Evolutionary conservation across 1,139 yeast species (phyloP).

Genomic region (Geotrichum macrosporum): DNA sequence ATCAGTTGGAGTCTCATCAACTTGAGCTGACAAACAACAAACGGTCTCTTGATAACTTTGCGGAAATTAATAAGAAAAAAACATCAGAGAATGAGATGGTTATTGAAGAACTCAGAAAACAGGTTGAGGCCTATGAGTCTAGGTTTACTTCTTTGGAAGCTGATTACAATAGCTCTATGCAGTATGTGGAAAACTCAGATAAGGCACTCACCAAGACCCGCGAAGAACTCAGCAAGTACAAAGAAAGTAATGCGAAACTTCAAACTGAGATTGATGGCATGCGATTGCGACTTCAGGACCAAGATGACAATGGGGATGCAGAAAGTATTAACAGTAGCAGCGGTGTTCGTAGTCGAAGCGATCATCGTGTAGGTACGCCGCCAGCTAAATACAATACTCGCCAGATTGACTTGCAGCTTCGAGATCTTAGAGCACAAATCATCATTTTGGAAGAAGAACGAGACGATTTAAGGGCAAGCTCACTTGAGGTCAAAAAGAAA

Average conservation of each 20-base stretch:
- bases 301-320: constrained; percentile 14
- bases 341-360: constrained; percentile 18
- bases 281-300: constrained; percentile 19
- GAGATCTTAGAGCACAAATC: constrained; percentile 80
- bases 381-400: constrained; percentile 55
- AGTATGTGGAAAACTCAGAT: constrained; percentile 68
- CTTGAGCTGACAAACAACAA: constrained; percentile 6
- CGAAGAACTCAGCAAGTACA: constrained; percentile 61
- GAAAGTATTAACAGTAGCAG: constrained; percentile 16
- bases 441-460: constrained; percentile 78
- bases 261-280: constrained; percentile 58
- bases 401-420: constrained; percentile 69
- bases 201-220: constrained; percentile 71
- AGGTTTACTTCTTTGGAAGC: constrained; percentile 40
- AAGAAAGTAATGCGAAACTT: constrained; percentile 52
- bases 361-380: constrained; percentile 23
- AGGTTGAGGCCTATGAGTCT: constrained; percentile 13
- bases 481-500: constrained; percentile 36
- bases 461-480: constrained; percentile 61
- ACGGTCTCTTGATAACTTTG: constrained; percentile 15
- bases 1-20: constrained; percentile 10
- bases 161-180: constrained; percentile 66
- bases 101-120: constrained; percentile 18
- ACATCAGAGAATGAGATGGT: constrained; percentile 11
- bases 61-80: constrained; percentile 19